Evolutionary conservation across 2,329 filamentous ascomycete genomes (phyloP).

Genomic region (Stachybotrys echinatus): DNA sequence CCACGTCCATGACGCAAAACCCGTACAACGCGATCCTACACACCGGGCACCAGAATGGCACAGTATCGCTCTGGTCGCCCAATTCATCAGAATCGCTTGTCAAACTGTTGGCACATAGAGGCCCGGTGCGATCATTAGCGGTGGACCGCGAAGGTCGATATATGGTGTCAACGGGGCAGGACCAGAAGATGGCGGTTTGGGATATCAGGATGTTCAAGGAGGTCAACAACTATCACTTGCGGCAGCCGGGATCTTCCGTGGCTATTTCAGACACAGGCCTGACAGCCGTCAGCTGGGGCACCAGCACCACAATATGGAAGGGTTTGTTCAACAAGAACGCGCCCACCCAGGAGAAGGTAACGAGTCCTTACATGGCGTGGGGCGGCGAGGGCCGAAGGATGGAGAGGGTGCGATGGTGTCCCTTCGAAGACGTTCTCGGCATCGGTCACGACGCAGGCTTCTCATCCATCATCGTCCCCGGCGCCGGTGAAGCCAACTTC

Average conservation of each 20-base stretch:
- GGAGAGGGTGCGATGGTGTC: constrained; percentile 84
- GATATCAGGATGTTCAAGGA: constrained; percentile 92
- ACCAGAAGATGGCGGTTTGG: constrained; percentile 90
- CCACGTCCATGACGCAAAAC: constrained; percentile 82
- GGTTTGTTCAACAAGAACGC: constrained; percentile 74
- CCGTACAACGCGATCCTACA: constrained; percentile 89
- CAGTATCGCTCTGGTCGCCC: constrained; percentile 92
- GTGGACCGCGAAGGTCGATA: constrained; percentile 88
- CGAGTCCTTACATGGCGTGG: constrained; percentile 90
- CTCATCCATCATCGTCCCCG: constrained; percentile 83
- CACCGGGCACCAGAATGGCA: constrained; percentile 90
- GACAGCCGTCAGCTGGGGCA: constrained; percentile 87
- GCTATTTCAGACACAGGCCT: constrained; percentile 85
- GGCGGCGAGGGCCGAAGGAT: constrained; percentile 78
- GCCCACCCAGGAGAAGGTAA: constrained; percentile 69
- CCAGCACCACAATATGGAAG: constrained; percentile 84
- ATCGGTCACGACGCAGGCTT: constrained; percentile 82
- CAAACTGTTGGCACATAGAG: constrained; percentile 83
- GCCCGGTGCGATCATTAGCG: constrained; percentile 79
- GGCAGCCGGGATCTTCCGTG: constrained; percentile 75
- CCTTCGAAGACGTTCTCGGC: constrained; percentile 88
- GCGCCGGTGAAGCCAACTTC: constrained; percentile 95
- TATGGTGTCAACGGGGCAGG: constrained; percentile 91
- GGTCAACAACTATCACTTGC: constrained; percentile 82
- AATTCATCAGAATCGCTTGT: constrained; percentile 83